Evolutionary conservation across 805 yeast genomes (phyloP), one percentile per base, ranked within the genome.

Genomic region (Yamadazyma phyllophila): DNA sequence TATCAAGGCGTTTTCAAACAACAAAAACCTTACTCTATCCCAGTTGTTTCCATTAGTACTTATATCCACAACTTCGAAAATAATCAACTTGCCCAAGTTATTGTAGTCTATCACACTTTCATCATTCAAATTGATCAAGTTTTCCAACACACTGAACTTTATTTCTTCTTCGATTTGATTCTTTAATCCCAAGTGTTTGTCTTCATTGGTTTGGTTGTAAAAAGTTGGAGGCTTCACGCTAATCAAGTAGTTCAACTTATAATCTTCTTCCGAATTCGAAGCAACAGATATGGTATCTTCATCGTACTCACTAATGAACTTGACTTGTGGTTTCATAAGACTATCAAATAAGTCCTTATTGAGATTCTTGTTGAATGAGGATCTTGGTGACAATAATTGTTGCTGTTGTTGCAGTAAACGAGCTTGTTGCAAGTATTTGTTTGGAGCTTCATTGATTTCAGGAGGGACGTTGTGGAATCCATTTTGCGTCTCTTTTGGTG

Each of bases 41-140:
- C 80, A 78, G 12, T 60, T 57, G 2, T 47, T 55, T 1, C 74
- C 78, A 53, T 73, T 73, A 3, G 68, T 61, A 12, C 79, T 72
- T 14, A 75, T 67, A 14, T 65, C 61, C 16, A 74, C 53, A 20
- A 51, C 55, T 49, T 78, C 82, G 56, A 77, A 76, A 43, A 73
- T 51, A 2, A 65, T 48, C 16, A 71, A 50, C 1, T 51, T 50
- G 0, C 69, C 66, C 13, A 66, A 45, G 7, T 45, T 46, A 13
- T 37, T 45, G 41, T 46, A 48, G 27, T 48, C 52, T 26, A 41
- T 39, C 11, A 49, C 33, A 13, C 40, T 47, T 13, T 47, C 49
- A 3, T 47, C 48, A 26, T 48, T 36, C 41, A 45, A 35, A 29
- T 39, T 44, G 4, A 41, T 39, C 10, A 44, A 32, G 26, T 45